A percentile compares a stretch with the other conserved stretches of the same genome.
These are phyloP conservation scores for Calocybe gambosa DNA, from an alignment of 1,284 basidiomycete genomes.

Conservation along the genomic window DNA sequence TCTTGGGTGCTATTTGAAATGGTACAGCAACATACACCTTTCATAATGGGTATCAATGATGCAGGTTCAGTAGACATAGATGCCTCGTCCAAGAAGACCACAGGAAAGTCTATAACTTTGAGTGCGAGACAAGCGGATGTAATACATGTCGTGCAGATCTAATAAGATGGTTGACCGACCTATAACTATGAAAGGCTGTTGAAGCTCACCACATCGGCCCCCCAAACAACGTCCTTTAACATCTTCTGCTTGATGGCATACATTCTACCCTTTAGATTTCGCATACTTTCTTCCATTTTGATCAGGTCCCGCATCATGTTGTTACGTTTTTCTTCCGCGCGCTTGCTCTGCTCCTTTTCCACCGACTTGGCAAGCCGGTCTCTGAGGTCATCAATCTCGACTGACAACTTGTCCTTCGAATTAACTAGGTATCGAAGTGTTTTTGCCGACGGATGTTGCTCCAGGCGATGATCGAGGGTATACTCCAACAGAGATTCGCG, in stretches of 20 bases:
- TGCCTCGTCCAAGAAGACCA: slow-evolving; percentile 93
- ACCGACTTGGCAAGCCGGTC: slow-evolving; percentile 9
- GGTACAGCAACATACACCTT: slow-evolving; percentile 57
- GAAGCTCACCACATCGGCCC: slow-evolving; percentile 68
- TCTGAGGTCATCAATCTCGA: slow-evolving; percentile 13
- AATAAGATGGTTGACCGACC: neutral
- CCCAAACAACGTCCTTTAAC: slow-evolving; percentile 51
- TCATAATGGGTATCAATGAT: slow-evolving; percentile 81
- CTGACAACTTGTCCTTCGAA: slow-evolving; percentile 33
- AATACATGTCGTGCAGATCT: slow-evolving; percentile 85
- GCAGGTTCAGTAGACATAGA: slow-evolving; percentile 95
- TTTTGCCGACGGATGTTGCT: slow-evolving; percentile 51
- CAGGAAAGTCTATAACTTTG: slow-evolving; percentile 78
- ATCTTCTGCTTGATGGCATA: slow-evolving; percentile 50
- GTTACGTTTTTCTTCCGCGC: slow-evolving; percentile 19
- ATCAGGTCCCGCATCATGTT: slow-evolving; percentile 38
- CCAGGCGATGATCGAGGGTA: slow-evolving; percentile 66
- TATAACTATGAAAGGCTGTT: neutral
- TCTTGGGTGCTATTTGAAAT: slow-evolving; percentile 2
- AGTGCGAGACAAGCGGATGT: slow-evolving; percentile 57
- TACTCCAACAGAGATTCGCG: slow-evolving; percentile 49
- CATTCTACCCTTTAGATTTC: slow-evolving; percentile 32
- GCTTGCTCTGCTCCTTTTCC: slow-evolving; percentile 3
- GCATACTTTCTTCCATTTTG: slow-evolving; percentile 29
- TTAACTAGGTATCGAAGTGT: slow-evolving; percentile 35